Base-by-base conservation (phyloP, 2,329 filamentous ascomycete genomes). In the Penicillium verrucosum region DNA sequence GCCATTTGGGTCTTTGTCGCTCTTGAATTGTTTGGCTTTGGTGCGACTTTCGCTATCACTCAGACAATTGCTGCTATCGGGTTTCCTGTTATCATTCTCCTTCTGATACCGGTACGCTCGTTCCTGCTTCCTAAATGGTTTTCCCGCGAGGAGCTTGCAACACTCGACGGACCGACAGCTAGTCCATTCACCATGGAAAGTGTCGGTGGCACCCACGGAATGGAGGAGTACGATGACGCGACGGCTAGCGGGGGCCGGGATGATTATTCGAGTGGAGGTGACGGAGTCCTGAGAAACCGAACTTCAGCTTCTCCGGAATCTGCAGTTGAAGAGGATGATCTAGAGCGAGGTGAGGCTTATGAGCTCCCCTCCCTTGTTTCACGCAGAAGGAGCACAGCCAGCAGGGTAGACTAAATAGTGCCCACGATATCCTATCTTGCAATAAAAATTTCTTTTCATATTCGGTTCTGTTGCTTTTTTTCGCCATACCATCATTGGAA, bases 1-100 rank as follows among this genome's bases (percentile, higher is more conserved):
- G 84, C 86, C n/a, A 78, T 92, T 59, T 92, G 88, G 88, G 73
- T 75, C 4, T 93, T 92, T 67, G 86, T 91, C 6, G 75, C 74
- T 8, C 73, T 91, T 34, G 86, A 92, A 73, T 74, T 92, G 4
- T 25, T 87, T 42, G 88, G 85, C 0, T 92, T 92, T 65, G 89
- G 81, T 3, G 89, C 86, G 23, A 93, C 89, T 0, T 92, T 93
- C 70, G 89, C 89, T 57, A 89, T 92, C 66, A 92, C 89, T 0
- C 87, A 93, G 75, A 92, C 89, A 0, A 87, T 92, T 48, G 89
- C 89, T 3, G 89, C 89, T 2, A 89, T 93, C 11, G 89, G 89
- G 0, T 93, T 92, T 63, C 89, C 89, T 9, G 81, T 91, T 36
- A 82, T 90, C 61, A 90, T 92, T 66, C 74, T 91, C 46, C 73